phyloP scores from a whole-genome alignment of 2,329 filamentous ascomycete genomes.

The Escovopsis sp. region DNA sequence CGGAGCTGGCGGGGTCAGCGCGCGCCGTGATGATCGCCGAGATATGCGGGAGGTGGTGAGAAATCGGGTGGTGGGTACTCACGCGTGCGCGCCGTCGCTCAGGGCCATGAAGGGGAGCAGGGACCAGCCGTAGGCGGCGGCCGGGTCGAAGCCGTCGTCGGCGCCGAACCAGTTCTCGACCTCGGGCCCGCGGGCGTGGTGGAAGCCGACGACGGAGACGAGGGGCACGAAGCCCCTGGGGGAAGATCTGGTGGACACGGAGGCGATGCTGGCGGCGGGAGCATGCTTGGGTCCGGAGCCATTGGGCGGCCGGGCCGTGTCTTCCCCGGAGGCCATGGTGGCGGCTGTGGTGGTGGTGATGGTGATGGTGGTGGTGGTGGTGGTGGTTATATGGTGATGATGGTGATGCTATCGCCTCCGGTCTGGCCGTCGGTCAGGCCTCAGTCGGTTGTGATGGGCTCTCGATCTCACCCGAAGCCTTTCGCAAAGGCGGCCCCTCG shows the following conservation, averaged over 20 bases:
- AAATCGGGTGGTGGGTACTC: conserved; percentile 21
- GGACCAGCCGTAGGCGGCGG: conserved; percentile 74
- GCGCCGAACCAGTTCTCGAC: conserved; percentile 83
- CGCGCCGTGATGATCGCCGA: no score
- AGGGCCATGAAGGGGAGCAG: conserved; percentile 92
- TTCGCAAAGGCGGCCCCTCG: no score
- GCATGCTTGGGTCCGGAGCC: conserved; percentile 15
- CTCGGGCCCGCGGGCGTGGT: conserved; percentile 79
- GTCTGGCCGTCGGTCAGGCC: no score
- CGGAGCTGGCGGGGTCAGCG: conserved; percentile 40
- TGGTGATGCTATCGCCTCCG: no score
- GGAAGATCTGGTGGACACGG: conserved; percentile 16
- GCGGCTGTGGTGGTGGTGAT: conserved; percentile 1
- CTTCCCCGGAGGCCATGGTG: conserved; percentile 18
- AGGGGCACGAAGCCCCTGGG: conserved; percentile 44
- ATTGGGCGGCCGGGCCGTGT: conserved; percentile 9
- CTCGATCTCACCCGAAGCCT: no score
- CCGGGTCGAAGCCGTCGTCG: conserved; percentile 61
- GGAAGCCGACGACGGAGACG: conserved; percentile 70
- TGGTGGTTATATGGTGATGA: no score
- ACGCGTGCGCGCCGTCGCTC: conserved; percentile 90
- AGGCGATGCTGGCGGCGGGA: conserved; percentile 19
- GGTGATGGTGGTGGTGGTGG: no score
- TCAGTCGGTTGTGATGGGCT: no score
- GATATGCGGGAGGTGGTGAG: no score